phyloP scores from a whole-genome alignment of 352 stramenopile genomes.

The Pseudoperonospora humuli region DNA sequence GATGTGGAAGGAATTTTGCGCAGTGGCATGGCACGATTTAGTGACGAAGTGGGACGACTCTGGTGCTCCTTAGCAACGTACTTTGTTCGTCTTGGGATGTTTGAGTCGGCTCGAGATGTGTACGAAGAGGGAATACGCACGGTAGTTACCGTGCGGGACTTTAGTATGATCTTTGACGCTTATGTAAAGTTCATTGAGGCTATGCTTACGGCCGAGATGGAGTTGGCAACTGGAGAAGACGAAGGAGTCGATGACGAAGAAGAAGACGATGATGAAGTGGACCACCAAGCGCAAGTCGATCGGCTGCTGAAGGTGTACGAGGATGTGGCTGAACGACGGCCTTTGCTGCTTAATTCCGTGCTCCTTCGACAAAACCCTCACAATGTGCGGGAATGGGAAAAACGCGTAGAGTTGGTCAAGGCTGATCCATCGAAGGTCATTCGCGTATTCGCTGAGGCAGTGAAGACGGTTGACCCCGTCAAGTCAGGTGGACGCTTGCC shows the following conservation, averaged over 20 bases:
- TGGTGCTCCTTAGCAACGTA: constrained; percentile 98
- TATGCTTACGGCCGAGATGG: constrained; percentile 95
- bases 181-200: constrained; percentile 98
- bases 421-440: constrained; percentile 54
- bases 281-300: constrained; percentile 67
- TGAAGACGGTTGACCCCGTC: constrained; percentile 88
- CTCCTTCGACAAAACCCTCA: constrained; percentile 98
- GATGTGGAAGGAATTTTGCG: constrained; percentile 95
- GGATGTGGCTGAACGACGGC: constrained; percentile 92
- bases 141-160: constrained; percentile 90
- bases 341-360: constrained; percentile 92
- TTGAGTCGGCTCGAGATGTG: constrained; percentile 94
- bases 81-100: constrained; percentile 94
- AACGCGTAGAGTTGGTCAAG: constrained; percentile 86
- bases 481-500: constrained; percentile 84
- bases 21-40: constrained; percentile 88
- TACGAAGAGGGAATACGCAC: constrained; percentile 89
- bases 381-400: constrained; percentile 97
- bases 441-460: constrained; percentile 84
- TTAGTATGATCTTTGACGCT: constrained; percentile 98
- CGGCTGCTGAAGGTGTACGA: constrained; percentile 81
- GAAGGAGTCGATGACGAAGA: constrained; percentile 61
- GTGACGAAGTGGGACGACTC: constrained; percentile 94
- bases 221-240: constrained; percentile 38
- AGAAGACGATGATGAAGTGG: constrained; percentile 47